Conservation (phyloP, 73 alveolate genomes). For the Paraurostyla sp. region DNA sequence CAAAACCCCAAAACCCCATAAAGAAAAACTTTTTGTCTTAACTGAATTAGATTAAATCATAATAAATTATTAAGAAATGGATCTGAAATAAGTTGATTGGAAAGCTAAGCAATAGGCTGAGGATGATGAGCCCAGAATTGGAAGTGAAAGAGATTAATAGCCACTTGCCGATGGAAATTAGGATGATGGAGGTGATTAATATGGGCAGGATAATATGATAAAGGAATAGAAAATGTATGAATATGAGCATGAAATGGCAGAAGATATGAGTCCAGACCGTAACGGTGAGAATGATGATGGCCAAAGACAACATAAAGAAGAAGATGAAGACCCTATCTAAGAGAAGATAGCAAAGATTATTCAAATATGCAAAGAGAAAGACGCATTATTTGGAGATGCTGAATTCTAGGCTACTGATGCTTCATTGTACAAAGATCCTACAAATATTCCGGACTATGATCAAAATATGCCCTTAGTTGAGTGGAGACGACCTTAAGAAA, state of each 20-base stretch:
- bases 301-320: conserved; percentile 36
- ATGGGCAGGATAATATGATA: not conserved
- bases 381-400: conserved; percentile 81
- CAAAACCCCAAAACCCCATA: too few species aligned
- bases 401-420: conserved; percentile 87
- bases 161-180: not conserved
- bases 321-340: conserved; percentile 77
- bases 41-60: too few species aligned
- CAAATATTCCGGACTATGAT: conserved; percentile 89
- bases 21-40: too few species aligned
- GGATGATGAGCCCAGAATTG: conserved; percentile 5
- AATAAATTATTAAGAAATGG: conserved; percentile 10
- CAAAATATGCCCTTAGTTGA: conserved; percentile 82
- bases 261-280: conserved; percentile 31
- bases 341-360: conserved; percentile 71
- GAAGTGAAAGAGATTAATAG: conserved; percentile 14
- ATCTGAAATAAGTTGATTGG: not conserved
- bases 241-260: conserved; percentile 22
- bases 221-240: not conserved
- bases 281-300: conserved; percentile 46
- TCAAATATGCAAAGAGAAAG: conserved; percentile 72
- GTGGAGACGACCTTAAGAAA: conserved; percentile 96
- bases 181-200: conserved; percentile 7
- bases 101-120: not conserved
- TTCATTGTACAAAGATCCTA: conserved; percentile 87